These are phyloP conservation scores for Metschnikowia vanudenii DNA, from an alignment of 805 yeast genomes.

Conservation along the genomic window DNA sequence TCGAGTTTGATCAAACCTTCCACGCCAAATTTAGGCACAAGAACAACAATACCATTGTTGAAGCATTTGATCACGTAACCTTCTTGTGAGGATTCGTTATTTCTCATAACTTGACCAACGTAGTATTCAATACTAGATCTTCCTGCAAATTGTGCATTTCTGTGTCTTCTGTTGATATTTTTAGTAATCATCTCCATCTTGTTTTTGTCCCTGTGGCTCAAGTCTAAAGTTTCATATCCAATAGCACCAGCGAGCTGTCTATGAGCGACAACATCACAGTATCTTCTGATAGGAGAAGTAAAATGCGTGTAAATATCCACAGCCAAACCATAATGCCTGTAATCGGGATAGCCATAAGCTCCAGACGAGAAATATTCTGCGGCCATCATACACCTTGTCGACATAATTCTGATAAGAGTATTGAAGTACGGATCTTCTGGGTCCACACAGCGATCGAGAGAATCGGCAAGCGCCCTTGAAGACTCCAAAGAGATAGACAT, in stretches of 20 bases:
- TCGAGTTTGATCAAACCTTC: constrained; percentile 89
- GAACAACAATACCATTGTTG: constrained; percentile 89
- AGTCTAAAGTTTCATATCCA: constrained; percentile 81
- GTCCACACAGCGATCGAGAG: constrained; percentile 85
- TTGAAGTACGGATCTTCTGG: constrained; percentile 85
- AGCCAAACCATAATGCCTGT: constrained; percentile 95
- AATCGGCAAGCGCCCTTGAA: constrained; percentile 89
- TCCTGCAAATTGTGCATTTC: constrained; percentile 99
- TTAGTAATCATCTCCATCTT: constrained; percentile 87
- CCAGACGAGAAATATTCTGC: constrained; percentile 97
- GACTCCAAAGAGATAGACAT: constrained; percentile 76
- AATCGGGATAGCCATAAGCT: constrained; percentile 83
- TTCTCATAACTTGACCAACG: constrained; percentile 96
- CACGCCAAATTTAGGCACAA: constrained; percentile 94
- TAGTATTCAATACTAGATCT: constrained; percentile 96
- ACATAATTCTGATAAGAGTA: constrained; percentile 91
- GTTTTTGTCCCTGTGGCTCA: constrained; percentile 79
- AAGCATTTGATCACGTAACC: constrained; percentile 92
- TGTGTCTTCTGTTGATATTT: constrained; percentile 89
- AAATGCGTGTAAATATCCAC: constrained; percentile 97
- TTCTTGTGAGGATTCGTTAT: constrained; percentile 73
- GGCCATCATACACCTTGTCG: constrained; percentile 98
- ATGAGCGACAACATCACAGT: constrained; percentile 97
- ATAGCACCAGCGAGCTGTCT: constrained; percentile 98
- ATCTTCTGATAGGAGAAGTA: constrained; percentile 97